Percentiles rank a stretch among this genome's conserved stretches.
These are phyloP conservation scores for Acer campestre DNA, from an alignment of 345 rosid genomes.

Conservation along the genomic window DNA sequence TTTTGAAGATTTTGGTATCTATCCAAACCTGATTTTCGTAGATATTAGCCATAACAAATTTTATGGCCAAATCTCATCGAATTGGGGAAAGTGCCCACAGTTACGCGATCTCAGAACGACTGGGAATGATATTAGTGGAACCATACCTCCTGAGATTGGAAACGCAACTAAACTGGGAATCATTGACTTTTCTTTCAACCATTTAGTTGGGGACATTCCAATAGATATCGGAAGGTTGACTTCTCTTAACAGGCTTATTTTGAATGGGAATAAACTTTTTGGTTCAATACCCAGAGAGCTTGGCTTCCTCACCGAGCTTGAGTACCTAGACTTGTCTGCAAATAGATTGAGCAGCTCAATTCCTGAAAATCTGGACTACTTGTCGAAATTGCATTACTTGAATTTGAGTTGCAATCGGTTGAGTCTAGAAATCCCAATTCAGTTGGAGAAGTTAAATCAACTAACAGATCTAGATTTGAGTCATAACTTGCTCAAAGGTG, in stretches of 20 bases:
- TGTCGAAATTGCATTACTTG: slow-evolving; percentile 17
- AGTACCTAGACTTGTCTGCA: slow-evolving; percentile 21
- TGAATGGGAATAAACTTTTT: slow-evolving; percentile 22
- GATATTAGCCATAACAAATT: too few species aligned
- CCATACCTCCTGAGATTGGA: slow-evolving; percentile 4
- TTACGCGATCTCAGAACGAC: too few species aligned
- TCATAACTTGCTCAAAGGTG: slow-evolving; percentile 18
- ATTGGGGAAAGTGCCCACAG: too few species aligned
- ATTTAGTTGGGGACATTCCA: slow-evolving; percentile 11
- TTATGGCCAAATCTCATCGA: too few species aligned
- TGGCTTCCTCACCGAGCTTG: slow-evolving; percentile 17
- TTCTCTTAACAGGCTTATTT: not conserved
- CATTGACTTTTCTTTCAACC: not conserved
- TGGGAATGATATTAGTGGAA: not conserved
- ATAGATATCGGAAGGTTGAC: not conserved
- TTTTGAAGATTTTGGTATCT: too few species aligned
- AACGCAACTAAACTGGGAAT: not conserved
- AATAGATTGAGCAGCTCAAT: slow-evolving; percentile 24
- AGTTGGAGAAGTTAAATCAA: slow-evolving; percentile 13
- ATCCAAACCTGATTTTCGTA: too few species aligned
- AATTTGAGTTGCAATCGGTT: slow-evolving; percentile 25
- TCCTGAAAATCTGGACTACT: not conserved
- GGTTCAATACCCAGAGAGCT: slow-evolving; percentile 28
- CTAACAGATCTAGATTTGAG: slow-evolving; percentile 27
- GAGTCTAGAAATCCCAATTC: slow-evolving; percentile 14